Evolutionary conservation across 345 rosid species (phyloP), one percentile per base, ranked within the genome.

Genomic region (Psidium guajava): DNA sequence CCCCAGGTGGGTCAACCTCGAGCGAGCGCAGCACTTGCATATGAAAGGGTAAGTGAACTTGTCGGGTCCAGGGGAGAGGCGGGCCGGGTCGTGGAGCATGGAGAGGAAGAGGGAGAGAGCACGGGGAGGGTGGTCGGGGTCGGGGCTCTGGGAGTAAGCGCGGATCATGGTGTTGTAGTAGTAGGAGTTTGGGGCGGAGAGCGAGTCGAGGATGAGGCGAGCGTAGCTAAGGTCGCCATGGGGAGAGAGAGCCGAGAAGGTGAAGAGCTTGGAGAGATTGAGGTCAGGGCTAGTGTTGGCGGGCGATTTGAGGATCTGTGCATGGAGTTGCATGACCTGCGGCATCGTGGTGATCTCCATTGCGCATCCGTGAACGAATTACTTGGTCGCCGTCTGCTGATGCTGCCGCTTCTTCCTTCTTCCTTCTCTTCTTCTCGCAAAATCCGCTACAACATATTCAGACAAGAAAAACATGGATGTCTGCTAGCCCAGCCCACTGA

Each of bases 31-130:
- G n/a, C 81, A 87, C 89, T 86, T 90, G 52, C 89, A 54, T 54
- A 90, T 55, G 20, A 89, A 87, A 3, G 92, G 64, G 83, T 82
- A 90, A 9, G 92, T 88, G 83, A 89, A 91, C 25, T 58, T 57
- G 84, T 85, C 87, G 18, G 87, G 87, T 2, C 13, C 57, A 22
- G 80, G 86, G 49, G 61, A 11, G 47, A 20, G 77, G 77, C 13
- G 11, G 44, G 24, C 47, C 54, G 74, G 69, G 42, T 80, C 59
- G 54, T 80, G 55, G 56, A 81, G 86, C 75, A 77, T 81, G 47
- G 74, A 81, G 56, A 59, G 54, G 56, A 77, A 77, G 56, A 56
- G 55, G 51, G 83, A 32, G 84, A 81, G 59, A 50, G 84, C 56
- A 21, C 51, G 49, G 84, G 54, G 51, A 54, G 40, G 81, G 50